Percentiles rank a stretch among this genome's conserved stretches.
phyloP scores from a whole-genome alignment of 1,284 basidiomycete genomes.

The Puccinia polysora region DNA sequence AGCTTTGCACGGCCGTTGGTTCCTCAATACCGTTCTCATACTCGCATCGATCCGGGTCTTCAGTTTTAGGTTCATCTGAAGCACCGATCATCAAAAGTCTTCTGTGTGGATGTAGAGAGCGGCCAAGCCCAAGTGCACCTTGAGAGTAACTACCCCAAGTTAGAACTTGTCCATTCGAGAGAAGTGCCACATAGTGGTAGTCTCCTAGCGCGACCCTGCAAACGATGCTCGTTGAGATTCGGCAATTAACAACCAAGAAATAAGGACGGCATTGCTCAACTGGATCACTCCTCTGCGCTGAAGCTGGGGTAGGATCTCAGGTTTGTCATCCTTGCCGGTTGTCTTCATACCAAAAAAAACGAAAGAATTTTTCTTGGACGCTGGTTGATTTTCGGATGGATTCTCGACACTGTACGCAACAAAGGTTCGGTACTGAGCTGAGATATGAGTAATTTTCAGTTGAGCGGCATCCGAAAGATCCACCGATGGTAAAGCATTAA shows the following conservation, averaged over 20 bases:
- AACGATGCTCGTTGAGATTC: constrained; percentile 6
- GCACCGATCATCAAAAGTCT: background rate
- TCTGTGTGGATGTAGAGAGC: constrained; percentile 14
- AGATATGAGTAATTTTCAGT: constrained; percentile 36
- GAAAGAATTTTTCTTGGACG: constrained; percentile 21
- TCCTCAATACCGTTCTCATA: background rate
- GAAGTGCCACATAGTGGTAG: constrained; percentile 33
- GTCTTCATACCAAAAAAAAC: constrained; percentile 36
- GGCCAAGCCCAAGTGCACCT: constrained; percentile 29
- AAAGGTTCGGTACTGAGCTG: constrained; percentile 32
- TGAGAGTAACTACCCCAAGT: constrained; percentile 35
- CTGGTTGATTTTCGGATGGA: background rate
- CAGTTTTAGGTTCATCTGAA: background rate
- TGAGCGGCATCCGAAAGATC: background rate
- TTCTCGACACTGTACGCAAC: constrained; percentile 29
- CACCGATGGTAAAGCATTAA: constrained; percentile 2
- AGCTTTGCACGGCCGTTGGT: constrained; percentile 32
- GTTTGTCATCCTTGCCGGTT: background rate
- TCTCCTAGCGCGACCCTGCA: constrained; percentile 31
- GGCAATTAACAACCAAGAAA: background rate
- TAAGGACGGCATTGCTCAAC: constrained; percentile 10
- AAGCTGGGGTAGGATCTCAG: constrained; percentile 29
- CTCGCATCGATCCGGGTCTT: background rate
- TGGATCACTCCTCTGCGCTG: constrained; percentile 38
- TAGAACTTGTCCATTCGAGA: constrained; percentile 36